Evolutionary conservation across 352 stramenopile genomes (phyloP).

Genomic region (Blastocystis hominis): DNA sequence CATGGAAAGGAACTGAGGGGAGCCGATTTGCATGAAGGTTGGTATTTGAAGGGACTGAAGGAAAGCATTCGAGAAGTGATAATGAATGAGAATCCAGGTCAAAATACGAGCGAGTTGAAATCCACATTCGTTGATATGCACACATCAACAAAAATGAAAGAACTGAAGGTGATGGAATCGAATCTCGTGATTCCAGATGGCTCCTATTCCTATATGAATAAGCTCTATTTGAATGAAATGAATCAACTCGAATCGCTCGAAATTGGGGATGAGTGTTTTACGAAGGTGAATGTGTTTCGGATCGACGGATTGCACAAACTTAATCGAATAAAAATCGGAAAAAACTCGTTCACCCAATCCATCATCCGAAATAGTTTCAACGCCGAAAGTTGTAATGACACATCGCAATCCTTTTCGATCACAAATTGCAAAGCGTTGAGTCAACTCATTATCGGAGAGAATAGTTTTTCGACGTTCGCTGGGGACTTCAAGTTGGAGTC

Average conservation of each 20-base stretch:
- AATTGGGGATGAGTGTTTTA: neutral
- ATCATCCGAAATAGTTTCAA: neutral
- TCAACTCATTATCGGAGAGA: neutral
- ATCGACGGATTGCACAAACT: neutral
- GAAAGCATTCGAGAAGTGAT: neutral
- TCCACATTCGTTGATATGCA: neutral
- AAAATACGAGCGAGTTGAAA: neutral
- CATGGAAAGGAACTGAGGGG: neutral
- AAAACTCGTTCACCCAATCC: neutral
- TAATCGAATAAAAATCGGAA: neutral
- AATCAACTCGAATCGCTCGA: neutral
- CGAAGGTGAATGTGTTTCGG: neutral
- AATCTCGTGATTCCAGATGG: neutral
- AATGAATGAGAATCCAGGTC: neutral
- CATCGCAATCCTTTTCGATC: neutral
- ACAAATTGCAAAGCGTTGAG: neutral
- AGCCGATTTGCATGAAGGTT: neutral
- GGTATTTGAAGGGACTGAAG: neutral
- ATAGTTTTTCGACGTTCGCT: neutral
- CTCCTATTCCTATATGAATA: neutral
- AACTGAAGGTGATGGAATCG: neutral
- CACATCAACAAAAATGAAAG: neutral
- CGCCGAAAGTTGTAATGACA: too few relatives aligned
- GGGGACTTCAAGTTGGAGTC: neutral
- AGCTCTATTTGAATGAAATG: neutral